Percentiles rank a stretch among this genome's conserved stretches.
Evolutionary conservation across 495 filamentous ascomycete genomes (phyloP).

Genomic region (Aspergillus leporis): DNA sequence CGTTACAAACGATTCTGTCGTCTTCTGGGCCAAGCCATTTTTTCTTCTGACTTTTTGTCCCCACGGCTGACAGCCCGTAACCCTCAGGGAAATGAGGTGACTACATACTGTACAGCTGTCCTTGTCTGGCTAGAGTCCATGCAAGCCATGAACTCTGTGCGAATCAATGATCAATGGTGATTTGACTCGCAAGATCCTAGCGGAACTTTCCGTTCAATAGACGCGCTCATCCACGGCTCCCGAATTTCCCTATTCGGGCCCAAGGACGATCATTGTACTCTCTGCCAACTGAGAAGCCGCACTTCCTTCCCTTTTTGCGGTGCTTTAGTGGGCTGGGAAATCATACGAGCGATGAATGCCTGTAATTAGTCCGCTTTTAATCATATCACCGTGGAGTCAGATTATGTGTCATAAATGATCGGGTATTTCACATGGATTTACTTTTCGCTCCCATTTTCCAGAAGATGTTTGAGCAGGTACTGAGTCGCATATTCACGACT

Average conservation of each 20-base stretch:
- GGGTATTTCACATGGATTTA: neutral
- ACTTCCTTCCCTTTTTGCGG: neutral
- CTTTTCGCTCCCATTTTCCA: neutral
- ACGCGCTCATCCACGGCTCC: constrained; percentile 11
- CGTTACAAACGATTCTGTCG: constrained; percentile 12
- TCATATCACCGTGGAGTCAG: neutral
- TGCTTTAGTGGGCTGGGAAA: neutral
- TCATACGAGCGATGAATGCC: neutral
- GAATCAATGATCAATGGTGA: constrained; percentile 11
- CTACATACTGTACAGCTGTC: constrained; percentile 8
- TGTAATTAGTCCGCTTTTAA: neutral
- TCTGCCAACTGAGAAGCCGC: constrained; percentile 8
- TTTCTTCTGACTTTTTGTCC: neutral
- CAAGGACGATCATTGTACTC: constrained; percentile 11
- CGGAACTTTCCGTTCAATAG: constrained; percentile 18
- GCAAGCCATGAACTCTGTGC: constrained; percentile 23
- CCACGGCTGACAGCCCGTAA: neutral
- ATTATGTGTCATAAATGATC: neutral
- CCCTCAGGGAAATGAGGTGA: neutral
- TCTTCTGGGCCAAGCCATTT: neutral
- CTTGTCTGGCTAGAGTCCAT: constrained; percentile 13
- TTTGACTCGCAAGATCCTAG: constrained; percentile 15
- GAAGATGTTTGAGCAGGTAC: neutral
- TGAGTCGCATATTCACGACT: too few species aligned
- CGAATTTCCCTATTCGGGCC: constrained; percentile 10